Percentiles rank a stretch among this genome's conserved stretches.
Conservation (phyloP, 2,329 filamentous ascomycete genomes). For the Dactylellina haptotyla region DNA sequence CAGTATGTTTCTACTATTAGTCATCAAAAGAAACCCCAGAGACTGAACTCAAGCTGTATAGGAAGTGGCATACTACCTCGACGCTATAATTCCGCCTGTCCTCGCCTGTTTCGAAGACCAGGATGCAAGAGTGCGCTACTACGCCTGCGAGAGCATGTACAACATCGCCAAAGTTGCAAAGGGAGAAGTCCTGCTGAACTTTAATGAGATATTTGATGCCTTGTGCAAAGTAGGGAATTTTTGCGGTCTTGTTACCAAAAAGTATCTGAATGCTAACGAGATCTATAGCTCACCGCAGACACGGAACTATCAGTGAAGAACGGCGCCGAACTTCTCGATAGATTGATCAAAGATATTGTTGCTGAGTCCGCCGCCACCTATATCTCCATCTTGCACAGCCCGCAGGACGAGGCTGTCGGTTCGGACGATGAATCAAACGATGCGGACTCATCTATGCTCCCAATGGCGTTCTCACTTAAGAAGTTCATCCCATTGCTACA, state of each 20-base stretch:
- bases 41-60: conserved; percentile 62
- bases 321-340: conserved; percentile 91
- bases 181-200: conserved; percentile 94
- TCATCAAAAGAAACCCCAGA: conserved; percentile 22
- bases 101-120: conserved; percentile 97
- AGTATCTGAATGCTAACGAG: conserved; percentile 5
- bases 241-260: not conserved
- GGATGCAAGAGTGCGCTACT: conserved; percentile 94
- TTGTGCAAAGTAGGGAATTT: conserved; percentile 80
- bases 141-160: conserved; percentile 99
- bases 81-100: conserved; percentile 94
- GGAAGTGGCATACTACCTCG: conserved; percentile 90
- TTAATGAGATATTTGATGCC: conserved; percentile 98
- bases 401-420: conserved; percentile 60
- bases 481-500: conserved; percentile 92
- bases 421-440: conserved; percentile 61
- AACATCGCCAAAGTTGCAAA: conserved; percentile 99
- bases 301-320: conserved; percentile 98
- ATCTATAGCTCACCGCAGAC: conserved; percentile 83
- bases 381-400: conserved; percentile 79
- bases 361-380: conserved; percentile 70
- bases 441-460: conserved; percentile 65
- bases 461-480: conserved; percentile 89
- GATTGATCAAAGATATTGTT: conserved; percentile 70
- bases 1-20: conserved; percentile 69